phyloP scores from a whole-genome alignment of 768 basidiomycete species.

The Clitopilus passeckerianus region DNA sequence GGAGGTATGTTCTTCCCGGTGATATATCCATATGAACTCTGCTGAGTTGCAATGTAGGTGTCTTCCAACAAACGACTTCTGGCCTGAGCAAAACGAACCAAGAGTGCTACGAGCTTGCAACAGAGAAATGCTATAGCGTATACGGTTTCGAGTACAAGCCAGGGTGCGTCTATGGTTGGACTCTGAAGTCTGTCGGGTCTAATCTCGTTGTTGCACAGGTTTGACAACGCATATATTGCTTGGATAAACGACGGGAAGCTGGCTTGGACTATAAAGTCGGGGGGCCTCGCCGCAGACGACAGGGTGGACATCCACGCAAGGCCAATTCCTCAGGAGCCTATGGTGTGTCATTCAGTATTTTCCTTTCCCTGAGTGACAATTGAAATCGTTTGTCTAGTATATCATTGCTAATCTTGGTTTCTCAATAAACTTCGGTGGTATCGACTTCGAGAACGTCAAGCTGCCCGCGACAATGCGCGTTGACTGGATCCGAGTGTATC shows the following conservation, averaged over 20 bases:
- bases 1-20: constrained; percentile 61
- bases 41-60: constrained; percentile 25
- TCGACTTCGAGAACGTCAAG: constrained; percentile 51
- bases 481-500: constrained; percentile 82
- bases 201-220: constrained; percentile 23
- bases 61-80: constrained; percentile 71
- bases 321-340: constrained; percentile 67
- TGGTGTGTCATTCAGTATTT: constrained; percentile 43
- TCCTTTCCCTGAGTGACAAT: background rate
- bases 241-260: constrained; percentile 53
- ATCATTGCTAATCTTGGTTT: constrained; percentile 71
- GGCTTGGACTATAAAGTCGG: constrained; percentile 48
- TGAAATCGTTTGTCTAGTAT: constrained; percentile 33
- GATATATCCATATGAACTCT: constrained; percentile 21
- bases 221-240: constrained; percentile 48
- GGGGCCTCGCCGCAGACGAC: constrained; percentile 46
- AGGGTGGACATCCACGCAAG: constrained; percentile 48
- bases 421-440: constrained; percentile 60
- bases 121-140: constrained; percentile 22
- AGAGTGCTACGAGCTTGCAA: constrained; percentile 51
- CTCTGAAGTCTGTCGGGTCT: constrained; percentile 6
- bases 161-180: constrained; percentile 28
- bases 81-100: constrained; percentile 58
- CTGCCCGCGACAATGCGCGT: constrained; percentile 63
- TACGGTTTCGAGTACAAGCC: constrained; percentile 48